Evolutionary conservation across 1,284 basidiomycete species (phyloP).

Genomic region (Pseudozyma hubeiensis): DNA sequence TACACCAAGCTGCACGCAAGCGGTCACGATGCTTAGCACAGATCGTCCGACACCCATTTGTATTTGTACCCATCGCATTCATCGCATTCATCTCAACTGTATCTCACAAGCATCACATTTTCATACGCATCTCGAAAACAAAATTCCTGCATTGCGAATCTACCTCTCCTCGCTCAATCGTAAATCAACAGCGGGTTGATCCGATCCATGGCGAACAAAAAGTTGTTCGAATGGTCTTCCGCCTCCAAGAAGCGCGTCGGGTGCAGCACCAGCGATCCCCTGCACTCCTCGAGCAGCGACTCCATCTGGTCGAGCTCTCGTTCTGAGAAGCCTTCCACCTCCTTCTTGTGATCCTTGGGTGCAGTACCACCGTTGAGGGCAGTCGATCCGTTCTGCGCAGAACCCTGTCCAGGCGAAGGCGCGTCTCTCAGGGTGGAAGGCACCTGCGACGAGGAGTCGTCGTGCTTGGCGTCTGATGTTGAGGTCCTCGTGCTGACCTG

Average conservation of each 20-base stretch:
- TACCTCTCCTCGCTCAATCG: slow-evolving; percentile 17
- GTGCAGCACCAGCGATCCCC: slow-evolving; percentile 59
- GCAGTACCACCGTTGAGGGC: background rate
- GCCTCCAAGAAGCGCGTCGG: slow-evolving; percentile 65
- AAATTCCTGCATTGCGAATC: background rate
- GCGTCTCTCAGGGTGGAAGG: slow-evolving; percentile 27
- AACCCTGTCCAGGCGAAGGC: slow-evolving; percentile 8
- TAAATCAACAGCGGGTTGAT: slow-evolving; percentile 60
- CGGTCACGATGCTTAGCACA: background rate
- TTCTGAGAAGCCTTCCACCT: slow-evolving; percentile 48
- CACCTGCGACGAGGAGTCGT: slow-evolving; percentile 8
- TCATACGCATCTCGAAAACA: background rate
- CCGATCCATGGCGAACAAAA: slow-evolving; percentile 63
- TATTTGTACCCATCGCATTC: slow-evolving; percentile 15
- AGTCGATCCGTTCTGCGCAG: slow-evolving; percentile 2
- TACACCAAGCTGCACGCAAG: slow-evolving; percentile 45
- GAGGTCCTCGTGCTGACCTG: slow-evolving; percentile 6
- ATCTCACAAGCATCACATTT: too few relatives aligned
- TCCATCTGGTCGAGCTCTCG: slow-evolving; percentile 64
- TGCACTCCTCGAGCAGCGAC: slow-evolving; percentile 53
- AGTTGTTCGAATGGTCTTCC: slow-evolving; percentile 59
- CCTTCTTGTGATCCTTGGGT: slow-evolving; percentile 19
- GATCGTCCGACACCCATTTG: slow-evolving; percentile 5
- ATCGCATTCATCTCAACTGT: background rate
- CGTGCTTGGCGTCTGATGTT: slow-evolving; percentile 5